These are phyloP conservation scores for Cladosporium halotolerans DNA, from an alignment of 2,329 filamentous ascomycete genomes.

Conservation along the genomic window DNA sequence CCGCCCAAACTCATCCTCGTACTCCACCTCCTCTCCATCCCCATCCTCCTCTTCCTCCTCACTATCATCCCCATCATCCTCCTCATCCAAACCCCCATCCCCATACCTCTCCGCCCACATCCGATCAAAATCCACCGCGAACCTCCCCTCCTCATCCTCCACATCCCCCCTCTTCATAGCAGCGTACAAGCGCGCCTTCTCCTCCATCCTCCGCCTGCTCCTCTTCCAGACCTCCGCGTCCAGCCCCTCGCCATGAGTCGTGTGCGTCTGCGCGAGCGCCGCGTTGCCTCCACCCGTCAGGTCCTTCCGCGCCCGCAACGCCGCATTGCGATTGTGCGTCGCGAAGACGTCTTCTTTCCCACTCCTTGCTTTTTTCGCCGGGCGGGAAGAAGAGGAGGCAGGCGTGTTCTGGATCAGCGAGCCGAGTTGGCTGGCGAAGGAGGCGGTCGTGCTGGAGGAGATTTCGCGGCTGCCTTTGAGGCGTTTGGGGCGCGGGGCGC, in stretches of 20 bases:
- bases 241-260: slow-evolving; percentile 55
- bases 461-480: slow-evolving; percentile 55
- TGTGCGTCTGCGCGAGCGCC: slow-evolving; percentile 56
- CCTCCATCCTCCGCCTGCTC: slow-evolving; percentile 75
- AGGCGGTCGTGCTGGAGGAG: slow-evolving; percentile 62
- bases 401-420: slow-evolving; percentile 60
- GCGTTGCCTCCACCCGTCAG: slow-evolving; percentile 49
- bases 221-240: slow-evolving; percentile 55
- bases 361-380: slow-evolving; percentile 45
- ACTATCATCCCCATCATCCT: slow-evolving; percentile 34
- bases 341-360: slow-evolving; percentile 64
- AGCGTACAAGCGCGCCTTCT: slow-evolving; percentile 82
- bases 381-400: slow-evolving; percentile 28
- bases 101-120: slow-evolving; percentile 72
- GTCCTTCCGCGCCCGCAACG: slow-evolving; percentile 54
- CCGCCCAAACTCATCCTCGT: slow-evolving; percentile 89
- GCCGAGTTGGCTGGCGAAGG: slow-evolving; percentile 83
- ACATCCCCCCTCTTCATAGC: slow-evolving; percentile 83
- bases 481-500: slow-evolving; percentile 63
- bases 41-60: slow-evolving; percentile 29
- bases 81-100: slow-evolving; percentile 40
- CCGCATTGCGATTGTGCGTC: slow-evolving; percentile 55
- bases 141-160: slow-evolving; percentile 57
- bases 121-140: slow-evolving; percentile 83
- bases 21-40: slow-evolving; percentile 56